Conservation (phyloP, 352 stramenopile genomes). For the Phytophthora boehmeriae region DNA sequence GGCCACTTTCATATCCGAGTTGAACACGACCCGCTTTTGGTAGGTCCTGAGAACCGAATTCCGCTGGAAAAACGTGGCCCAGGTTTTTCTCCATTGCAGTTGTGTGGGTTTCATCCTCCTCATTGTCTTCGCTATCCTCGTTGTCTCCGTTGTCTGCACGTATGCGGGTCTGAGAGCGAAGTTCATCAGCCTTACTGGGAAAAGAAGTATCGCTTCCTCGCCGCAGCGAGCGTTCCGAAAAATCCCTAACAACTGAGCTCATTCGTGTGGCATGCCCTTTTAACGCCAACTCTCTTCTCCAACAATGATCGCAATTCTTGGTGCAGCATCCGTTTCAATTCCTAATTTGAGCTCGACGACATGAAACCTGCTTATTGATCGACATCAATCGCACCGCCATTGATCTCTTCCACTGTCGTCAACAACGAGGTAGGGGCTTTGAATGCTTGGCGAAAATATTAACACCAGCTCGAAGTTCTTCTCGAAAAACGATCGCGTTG, state of each 20-base stretch:
- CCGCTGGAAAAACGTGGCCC: slow-evolving; percentile 30
- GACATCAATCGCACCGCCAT: neutral
- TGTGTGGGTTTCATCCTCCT: neutral
- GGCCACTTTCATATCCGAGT: slow-evolving; percentile 46
- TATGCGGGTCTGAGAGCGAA: slow-evolving; percentile 14
- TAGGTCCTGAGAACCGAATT: slow-evolving; percentile 37
- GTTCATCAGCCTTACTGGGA: slow-evolving; percentile 13
- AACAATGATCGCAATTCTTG: neutral
- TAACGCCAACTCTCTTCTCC: no score
- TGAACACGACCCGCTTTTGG: slow-evolving; percentile 47
- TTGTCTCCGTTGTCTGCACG: neutral
- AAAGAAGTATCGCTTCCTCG: neutral
- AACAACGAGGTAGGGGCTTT: slow-evolving; percentile 11
- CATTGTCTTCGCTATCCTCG: slow-evolving; percentile 15
- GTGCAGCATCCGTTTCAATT: neutral
- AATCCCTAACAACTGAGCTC: neutral
- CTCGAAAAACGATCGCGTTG: slow-evolving; percentile 53
- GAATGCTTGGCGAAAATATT: slow-evolving; percentile 32
- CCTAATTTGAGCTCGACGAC: neutral
- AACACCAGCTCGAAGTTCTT: slow-evolving; percentile 58
- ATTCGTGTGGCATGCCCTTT: no score
- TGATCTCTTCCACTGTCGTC: slow-evolving; percentile 3
- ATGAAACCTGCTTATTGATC: neutral
- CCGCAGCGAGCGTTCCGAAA: neutral
- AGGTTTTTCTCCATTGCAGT: slow-evolving; percentile 19